Evolutionary conservation across 768 basidiomycete genomes (phyloP).

Genomic region (Plicaturopsis crispa): DNA sequence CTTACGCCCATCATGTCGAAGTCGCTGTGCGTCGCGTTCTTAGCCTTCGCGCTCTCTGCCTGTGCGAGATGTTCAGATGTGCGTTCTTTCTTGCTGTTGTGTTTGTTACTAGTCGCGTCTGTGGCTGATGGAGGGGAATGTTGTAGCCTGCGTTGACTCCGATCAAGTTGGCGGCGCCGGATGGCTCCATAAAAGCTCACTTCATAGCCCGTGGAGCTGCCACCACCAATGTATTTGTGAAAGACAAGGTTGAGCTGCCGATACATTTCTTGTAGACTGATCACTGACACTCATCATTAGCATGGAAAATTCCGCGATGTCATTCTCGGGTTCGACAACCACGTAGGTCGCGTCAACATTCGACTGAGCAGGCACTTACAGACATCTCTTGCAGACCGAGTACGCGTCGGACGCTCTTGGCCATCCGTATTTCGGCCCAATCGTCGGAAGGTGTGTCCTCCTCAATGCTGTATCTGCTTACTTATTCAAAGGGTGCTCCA

Average conservation of each 20-base stretch:
- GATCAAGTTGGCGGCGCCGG: slow-evolving; percentile 26
- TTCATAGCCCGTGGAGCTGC: slow-evolving; percentile 39
- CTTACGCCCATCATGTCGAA: no score
- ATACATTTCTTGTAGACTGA: neutral
- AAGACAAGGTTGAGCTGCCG: slow-evolving; percentile 28
- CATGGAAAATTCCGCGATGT: slow-evolving; percentile 36
- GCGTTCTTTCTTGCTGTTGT: no score
- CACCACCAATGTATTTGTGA: slow-evolving; percentile 37
- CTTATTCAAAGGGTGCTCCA: slow-evolving; percentile 7
- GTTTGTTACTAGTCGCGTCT: no score
- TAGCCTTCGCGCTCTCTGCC: no score
- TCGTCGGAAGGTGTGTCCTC: slow-evolving; percentile 27
- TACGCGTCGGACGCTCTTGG: slow-evolving; percentile 26
- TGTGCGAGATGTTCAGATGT: no score
- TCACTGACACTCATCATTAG: slow-evolving; percentile 9
- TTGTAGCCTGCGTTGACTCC: no score
- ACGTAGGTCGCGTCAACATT: slow-evolving; percentile 16
- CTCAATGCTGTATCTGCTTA: neutral
- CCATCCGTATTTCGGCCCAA: slow-evolving; percentile 33
- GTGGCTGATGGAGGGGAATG: no score
- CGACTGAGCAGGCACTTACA: neutral
- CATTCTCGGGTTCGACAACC: slow-evolving; percentile 38
- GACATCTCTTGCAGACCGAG: slow-evolving; percentile 16
- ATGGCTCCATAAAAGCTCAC: slow-evolving; percentile 31
- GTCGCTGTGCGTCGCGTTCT: no score